Evolutionary conservation across 306 rosid species (phyloP).

Genomic region (Malus domestica): DNA sequence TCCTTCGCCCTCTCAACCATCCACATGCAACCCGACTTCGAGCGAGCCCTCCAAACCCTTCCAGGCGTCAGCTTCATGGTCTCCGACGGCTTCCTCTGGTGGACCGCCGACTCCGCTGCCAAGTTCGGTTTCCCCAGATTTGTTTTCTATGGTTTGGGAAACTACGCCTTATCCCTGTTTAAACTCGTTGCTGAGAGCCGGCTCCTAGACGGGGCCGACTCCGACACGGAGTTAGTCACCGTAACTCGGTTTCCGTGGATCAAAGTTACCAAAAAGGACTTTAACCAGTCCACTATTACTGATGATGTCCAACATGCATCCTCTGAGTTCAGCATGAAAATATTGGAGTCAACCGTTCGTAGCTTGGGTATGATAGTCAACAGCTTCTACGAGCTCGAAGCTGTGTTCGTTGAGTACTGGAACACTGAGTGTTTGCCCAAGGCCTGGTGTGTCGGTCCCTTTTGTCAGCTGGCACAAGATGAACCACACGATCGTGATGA

Average conservation of each 20-base stretch:
- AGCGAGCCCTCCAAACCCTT: constrained; percentile 13
- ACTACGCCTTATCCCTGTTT: not conserved
- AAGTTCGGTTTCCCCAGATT: constrained; percentile 24
- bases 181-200: not conserved
- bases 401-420: constrained; percentile 18
- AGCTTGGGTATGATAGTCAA: constrained; percentile 33
- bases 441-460: constrained; percentile 33
- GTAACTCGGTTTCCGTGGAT: constrained; percentile 33
- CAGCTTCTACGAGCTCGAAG: constrained; percentile 40
- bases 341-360: accelerated
- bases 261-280: constrained; percentile 16
- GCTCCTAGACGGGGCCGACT: not conserved
- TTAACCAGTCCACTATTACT: not conserved
- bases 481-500: not conserved
- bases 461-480: constrained; percentile 5
- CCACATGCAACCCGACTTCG: constrained; percentile 32
- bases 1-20: constrained; percentile 22
- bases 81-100: constrained; percentile 46
- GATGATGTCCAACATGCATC: not conserved
- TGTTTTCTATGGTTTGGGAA: constrained; percentile 21
- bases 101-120: constrained; percentile 40
- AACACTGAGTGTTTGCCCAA: not conserved
- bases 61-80: constrained; percentile 30
- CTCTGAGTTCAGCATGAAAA: not conserved
- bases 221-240: not conserved